These are phyloP conservation scores for Puya raimondii DNA, from an alignment of 176 grass and related monocot genomes.

Conservation along the genomic window DNA sequence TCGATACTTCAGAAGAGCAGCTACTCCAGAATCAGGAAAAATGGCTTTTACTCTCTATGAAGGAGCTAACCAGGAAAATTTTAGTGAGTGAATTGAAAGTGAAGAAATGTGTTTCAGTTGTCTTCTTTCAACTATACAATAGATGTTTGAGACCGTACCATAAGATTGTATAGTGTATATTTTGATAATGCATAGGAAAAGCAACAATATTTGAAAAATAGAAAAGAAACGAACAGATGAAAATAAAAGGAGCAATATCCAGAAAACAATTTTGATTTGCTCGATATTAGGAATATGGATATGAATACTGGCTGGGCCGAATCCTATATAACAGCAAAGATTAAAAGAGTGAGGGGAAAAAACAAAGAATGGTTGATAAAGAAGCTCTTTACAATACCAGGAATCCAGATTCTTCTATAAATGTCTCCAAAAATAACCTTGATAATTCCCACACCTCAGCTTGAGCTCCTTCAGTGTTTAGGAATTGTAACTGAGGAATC, in stretches of 20 bases:
- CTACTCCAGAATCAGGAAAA: constrained; percentile 85
- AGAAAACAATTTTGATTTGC: too few species aligned
- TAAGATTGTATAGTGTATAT: too few species aligned
- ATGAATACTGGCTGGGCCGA: neutral
- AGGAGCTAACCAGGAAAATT: neutral
- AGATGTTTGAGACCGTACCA: too few species aligned
- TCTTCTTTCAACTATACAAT: too few species aligned
- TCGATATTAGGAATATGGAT: neutral
- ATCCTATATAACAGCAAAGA: neutral
- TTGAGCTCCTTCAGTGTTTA: constrained; percentile 91
- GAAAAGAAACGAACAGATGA: too few species aligned
- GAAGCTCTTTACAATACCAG: constrained; percentile 59
- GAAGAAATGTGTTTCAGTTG: too few species aligned
- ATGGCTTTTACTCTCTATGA: constrained; percentile 72
- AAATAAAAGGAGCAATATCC: too few species aligned
- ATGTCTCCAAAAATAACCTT: constrained; percentile 72
- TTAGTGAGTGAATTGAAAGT: neutral
- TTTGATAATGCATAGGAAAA: too few species aligned
- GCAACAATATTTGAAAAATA: too few species aligned
- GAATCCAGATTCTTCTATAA: constrained; percentile 57
- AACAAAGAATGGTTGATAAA: constrained; percentile 13
- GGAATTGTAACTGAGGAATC: constrained; percentile 89
- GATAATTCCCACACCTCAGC: constrained; percentile 80
- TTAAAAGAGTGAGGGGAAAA: neutral
- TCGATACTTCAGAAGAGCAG: constrained; percentile 81